Base-by-base conservation (phyloP, 1,284 basidiomycete species). In the Rhizopogon hawkerae region DNA sequence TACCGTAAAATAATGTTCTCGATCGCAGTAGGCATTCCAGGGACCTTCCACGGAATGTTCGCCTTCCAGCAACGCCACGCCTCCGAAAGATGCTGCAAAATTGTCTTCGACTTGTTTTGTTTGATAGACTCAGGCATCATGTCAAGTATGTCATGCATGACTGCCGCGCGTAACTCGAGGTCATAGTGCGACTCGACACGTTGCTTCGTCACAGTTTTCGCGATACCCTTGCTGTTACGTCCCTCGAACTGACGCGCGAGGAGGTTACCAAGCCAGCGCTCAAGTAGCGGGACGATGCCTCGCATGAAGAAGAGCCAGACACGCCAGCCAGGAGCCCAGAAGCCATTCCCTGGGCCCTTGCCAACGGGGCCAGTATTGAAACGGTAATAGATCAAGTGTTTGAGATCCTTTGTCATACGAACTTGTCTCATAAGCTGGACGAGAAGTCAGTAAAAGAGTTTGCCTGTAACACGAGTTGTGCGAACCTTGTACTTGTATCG, bases 231-330 rank as follows among this genome's bases (percentile, higher is more conserved):
- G 67, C 90, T 93, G 69, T 98, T 98, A 60, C 96, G 79, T 31
- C 91, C 95, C 66, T 98, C 96, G 66, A 98, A 98, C 67, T 98
- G 95, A 69, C 96, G 85, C 36, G 96, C 96, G 46, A 99, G 84
- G 59, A 98, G 71, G 67, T 99, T 99, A 33, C 96, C 94, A 38
- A 99, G 81, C 85, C 96, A 99, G 68, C 94, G 77, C 68, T 98
- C 95, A 9, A 99, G 81, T 5, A 99, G 78, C 10, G 96, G 96
- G 0, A 98, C 93, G 60, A 99, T 98, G 54, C 96, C 96, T 47
- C 96, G 85, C 85, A 98, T 90, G 78, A 98, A 98, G 77, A 98
- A 98, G 54, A 98, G 74, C 96, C 96, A 99, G 5, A 99, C 96
- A 47, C 96, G 82, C 96, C 96, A 98, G 31, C 95, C 96, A 14